Conservation (phyloP, 208 protist genomes). For the Herpetomonas tarakana region DNA sequence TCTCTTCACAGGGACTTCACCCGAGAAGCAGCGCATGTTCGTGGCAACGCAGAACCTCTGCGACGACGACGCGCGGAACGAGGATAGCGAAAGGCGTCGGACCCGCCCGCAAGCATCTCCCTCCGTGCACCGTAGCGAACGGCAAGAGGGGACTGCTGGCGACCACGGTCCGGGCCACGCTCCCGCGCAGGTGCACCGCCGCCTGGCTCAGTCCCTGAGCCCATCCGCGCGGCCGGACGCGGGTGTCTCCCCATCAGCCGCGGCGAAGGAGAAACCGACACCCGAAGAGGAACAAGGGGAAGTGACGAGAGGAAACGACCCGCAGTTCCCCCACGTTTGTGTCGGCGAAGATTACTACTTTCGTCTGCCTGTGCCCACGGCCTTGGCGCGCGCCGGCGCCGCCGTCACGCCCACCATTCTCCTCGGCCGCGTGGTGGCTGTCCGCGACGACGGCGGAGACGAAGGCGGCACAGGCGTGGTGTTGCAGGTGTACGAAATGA, state of each 20-base stretch:
- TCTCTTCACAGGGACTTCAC: background rate
- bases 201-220: background rate
- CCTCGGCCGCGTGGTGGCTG: slow-evolving; percentile 44
- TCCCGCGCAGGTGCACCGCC: background rate
- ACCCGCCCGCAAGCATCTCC: background rate
- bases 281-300: slow-evolving; percentile 4
- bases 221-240: too few relatives aligned
- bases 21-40: background rate
- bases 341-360: slow-evolving; percentile 75
- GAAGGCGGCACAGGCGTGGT: slow-evolving; percentile 6
- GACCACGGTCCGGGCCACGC: background rate
- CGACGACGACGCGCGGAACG: background rate
- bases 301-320: background rate
- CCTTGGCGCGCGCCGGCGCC: background rate
- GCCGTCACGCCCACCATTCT: slow-evolving; percentile 16
- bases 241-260: background rate
- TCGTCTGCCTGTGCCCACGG: slow-evolving; percentile 9
- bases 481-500: slow-evolving; percentile 56
- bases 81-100: background rate
- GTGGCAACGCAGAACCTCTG: background rate
- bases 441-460: slow-evolving; percentile 10
- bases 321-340: slow-evolving; percentile 18
- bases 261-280: background rate
- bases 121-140: background rate
- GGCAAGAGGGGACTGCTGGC: too few relatives aligned